A percentile compares a stretch with the other conserved stretches of the same genome.
These are phyloP conservation scores for Fusarium proliferatum DNA, from an alignment of 2,329 filamentous ascomycete genomes.

Conservation along the genomic window DNA sequence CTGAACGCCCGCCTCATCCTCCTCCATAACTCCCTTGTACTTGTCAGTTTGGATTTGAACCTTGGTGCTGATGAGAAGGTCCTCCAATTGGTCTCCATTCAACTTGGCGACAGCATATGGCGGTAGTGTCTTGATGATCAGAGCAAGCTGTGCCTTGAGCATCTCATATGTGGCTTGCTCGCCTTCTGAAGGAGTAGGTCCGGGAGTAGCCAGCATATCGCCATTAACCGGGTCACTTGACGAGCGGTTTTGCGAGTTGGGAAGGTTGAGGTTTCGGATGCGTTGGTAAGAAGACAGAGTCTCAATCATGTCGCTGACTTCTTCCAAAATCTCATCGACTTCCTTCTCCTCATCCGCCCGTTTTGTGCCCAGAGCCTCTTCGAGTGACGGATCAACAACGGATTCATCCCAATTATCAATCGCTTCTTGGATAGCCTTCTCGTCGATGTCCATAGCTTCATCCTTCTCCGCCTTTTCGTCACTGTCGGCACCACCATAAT, in stretches of 20 bases:
- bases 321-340: slow-evolving; percentile 75
- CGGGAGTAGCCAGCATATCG: slow-evolving; percentile 75
- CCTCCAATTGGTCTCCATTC: slow-evolving; percentile 85
- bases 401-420: slow-evolving; percentile 70
- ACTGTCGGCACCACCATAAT: slow-evolving; percentile 54
- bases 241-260: slow-evolving; percentile 70
- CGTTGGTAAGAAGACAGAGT: slow-evolving; percentile 82
- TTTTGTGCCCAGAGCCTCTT: slow-evolving; percentile 63
- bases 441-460: slow-evolving; percentile 59
- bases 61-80: slow-evolving; percentile 83
- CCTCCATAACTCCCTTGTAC: slow-evolving; percentile 83
- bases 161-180: slow-evolving; percentile 74
- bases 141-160: slow-evolving; percentile 77
- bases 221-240: slow-evolving; percentile 71
- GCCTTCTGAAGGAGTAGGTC: slow-evolving; percentile 73
- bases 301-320: slow-evolving; percentile 80
- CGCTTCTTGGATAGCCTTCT: slow-evolving; percentile 63
- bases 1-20: slow-evolving; percentile 75
- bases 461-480: slow-evolving; percentile 49
- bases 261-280: slow-evolving; percentile 78
- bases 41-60: slow-evolving; percentile 78
- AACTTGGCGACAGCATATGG: slow-evolving; percentile 89
- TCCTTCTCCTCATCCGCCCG: slow-evolving; percentile 72
- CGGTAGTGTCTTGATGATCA: slow-evolving; percentile 80
- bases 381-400: slow-evolving; percentile 67